phyloP scores from a whole-genome alignment of 2,329 filamentous ascomycete genomes.

The Coleophoma cylindrospora region DNA sequence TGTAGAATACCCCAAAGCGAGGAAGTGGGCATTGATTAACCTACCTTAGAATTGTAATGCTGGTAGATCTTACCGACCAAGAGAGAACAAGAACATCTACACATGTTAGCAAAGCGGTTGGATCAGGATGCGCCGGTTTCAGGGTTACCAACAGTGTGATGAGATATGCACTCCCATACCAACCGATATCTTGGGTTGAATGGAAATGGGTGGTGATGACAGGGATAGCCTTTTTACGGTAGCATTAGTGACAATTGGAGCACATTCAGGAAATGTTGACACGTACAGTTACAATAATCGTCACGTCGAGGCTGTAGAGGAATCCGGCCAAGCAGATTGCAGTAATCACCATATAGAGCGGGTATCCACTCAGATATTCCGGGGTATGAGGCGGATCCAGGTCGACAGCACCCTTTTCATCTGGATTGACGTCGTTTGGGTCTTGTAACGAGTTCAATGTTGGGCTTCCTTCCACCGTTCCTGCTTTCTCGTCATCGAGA shows the following conservation, averaged over 20 bases:
- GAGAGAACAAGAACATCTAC: conserved; percentile 41
- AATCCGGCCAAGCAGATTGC: conserved; percentile 10
- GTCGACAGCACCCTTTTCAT: too few relatives aligned
- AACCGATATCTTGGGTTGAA: conserved; percentile 27
- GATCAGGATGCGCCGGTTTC: not conserved
- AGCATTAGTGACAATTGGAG: not conserved
- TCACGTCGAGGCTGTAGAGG: conserved; percentile 12
- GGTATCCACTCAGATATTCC: conserved; percentile 2
- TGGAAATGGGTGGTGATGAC: conserved; percentile 29
- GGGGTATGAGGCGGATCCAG: too few relatives aligned
- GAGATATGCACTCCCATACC: conserved; percentile 27
- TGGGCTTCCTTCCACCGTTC: too few relatives aligned
- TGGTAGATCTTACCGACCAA: conserved; percentile 45
- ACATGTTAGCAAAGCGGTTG: too few relatives aligned
- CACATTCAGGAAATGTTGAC: conserved; percentile 20
- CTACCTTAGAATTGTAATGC: conserved; percentile 29
- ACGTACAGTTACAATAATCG: conserved; percentile 29
- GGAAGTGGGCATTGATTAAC: not conserved
- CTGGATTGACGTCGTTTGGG: too few relatives aligned
- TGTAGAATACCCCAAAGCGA: not conserved
- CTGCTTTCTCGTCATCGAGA: too few relatives aligned
- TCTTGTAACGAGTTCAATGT: too few relatives aligned
- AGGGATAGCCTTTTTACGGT: conserved; percentile 22
- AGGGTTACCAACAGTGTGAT: conserved; percentile 6
- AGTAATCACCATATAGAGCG: not conserved